Evolutionary conservation across 2,329 filamentous ascomycete genomes (phyloP), one percentile per base, ranked within the genome.

Genomic region (Xylariaceae sp.): DNA sequence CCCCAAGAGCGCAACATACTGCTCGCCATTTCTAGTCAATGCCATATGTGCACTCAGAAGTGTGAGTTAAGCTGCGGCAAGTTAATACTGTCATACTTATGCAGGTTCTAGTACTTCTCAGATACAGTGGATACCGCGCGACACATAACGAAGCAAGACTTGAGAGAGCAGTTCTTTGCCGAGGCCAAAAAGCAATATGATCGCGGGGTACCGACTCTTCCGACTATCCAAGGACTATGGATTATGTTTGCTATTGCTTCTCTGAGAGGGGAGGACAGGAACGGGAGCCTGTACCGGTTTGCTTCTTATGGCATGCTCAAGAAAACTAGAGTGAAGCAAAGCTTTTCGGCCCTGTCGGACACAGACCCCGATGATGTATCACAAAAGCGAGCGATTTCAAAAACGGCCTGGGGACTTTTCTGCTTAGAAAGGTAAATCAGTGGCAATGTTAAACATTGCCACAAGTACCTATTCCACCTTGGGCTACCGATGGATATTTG

Each of bases 21-120:
- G 58, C 41, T 58, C 55, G 11, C 37, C 58, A 6, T 61, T 61
- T 34, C 43, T 61, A 16, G 45, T 61, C 17, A 61, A 61, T 28
- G 41, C 48, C 4, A 61, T 61, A 28, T 61, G 58, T 26, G 55
- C 54, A 21, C 23, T 51, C 6, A 51, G 58, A 45, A 58, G 54
- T 21, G 58, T 61, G 28, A 40, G 53, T 45, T 31, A 5, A 24
- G 12, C 3, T 31, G 5, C 6, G 2, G 3, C 21, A 28, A 36
- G 26, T 12, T 7, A 9, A 11, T 14, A 5, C 4, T 12, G 3
- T 23, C 4, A 29, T n/a, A 33, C 53, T 56, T 6, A 56, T 6
- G 4, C 8, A 8, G 23, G 3, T 26, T 2, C 2, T 14, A 61
- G 58, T 55, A 49, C 26, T 61, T 61, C 19, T 61, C 55, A 7